Evolutionary conservation across 2,329 filamentous ascomycete genomes (phyloP), one percentile per base, ranked within the genome.

Genomic region (Dendryphion nanum): DNA sequence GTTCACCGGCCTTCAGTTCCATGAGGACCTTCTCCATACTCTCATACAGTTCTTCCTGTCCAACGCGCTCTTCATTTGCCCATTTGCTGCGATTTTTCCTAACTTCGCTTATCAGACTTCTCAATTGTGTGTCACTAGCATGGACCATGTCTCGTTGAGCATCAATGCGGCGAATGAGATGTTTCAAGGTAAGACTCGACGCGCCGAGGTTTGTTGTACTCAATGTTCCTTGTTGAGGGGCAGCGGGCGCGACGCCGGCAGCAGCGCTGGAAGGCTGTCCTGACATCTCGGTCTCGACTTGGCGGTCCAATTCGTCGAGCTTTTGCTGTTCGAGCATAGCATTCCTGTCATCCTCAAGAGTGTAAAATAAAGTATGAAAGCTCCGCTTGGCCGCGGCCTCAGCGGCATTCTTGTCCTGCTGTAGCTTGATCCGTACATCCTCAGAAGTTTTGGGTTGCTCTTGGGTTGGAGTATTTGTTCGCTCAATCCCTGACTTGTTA

Each of bases 311-410:
- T 64, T 97, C 93, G 60, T 98, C 93, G 18, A 98, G 77, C 65
- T 91, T 89, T 66, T 97, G 89, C 67, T 98, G 93, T 66, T 98
- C 93, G 40, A 97, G 70, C 93, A 98, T 97, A 33, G 93, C 93
- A 55, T 91, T 89, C 38, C 88, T 81, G 62, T 98, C 93, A 63
- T 91, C 93, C 67, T 98, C 93, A 20, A 97, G 76, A 1, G 93
- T 96, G 66, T 95, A 91, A 67, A 97, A 95, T 49, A 95, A 78
- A 7, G 89, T 94, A 61, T 95, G 85, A 66, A 96, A 97, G 68
- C 86, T 93, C 55, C 82, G 81, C 69, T 89, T 89, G 30, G 89
- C 93, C 35, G 86, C 85, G 59, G 95, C 89, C 59, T 95, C 91
- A 33, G 87, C 90, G 19, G 86, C 88, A 63, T 85, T 90, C 63